Base-by-base conservation (phyloP, 371 early-diverging fungal species). In the Rhizomucor pusillus region DNA sequence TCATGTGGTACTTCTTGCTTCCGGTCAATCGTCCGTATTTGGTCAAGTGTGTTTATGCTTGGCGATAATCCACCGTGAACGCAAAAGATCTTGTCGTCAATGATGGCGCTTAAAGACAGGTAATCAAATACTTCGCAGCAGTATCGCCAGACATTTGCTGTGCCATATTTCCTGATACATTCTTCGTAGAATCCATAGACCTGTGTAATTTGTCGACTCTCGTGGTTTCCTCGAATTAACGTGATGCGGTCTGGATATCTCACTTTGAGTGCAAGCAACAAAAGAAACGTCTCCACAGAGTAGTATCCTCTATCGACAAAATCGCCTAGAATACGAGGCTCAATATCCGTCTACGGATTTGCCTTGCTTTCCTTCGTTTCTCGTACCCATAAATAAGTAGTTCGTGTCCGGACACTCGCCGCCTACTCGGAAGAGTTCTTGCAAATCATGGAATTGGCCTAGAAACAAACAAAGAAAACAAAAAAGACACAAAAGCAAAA, bases 181-280 rank as follows among this genome's bases (percentile, higher is more conserved):
- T 99, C 99, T 69, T 99, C 99, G 71, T 98, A 99, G 67, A 99
- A 99, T 20, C 99, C 99, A 71, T 99, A 99, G 7, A 98, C 97
- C 70, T 99, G 95, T 12, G 99, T 99, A 55, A 99, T 99, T 69
- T 98, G 96, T 59, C 98, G 71, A 57, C 89, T 88, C 71, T 99
- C 99, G 69, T 99, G 99, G 77, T 99, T 99, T 46, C 99, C 99
- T 50, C 99, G 85, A 56, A 99, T 93, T 22, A 99, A 73, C 23
- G 95, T 96, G 41, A 99, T 97, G 59, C 94, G 80, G 68, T 95
- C 94, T 10, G 96, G 96, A 69, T 93, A 89, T 69, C 95, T 85
- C 47, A 94, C 94, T 80, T 99, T 99, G 2, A 98, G 80, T 4
- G 98, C 97, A 16, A 99, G 69, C 54, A 99, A 75, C n/a, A 99